Evolutionary conservation across 345 rosid species (phyloP), one percentile per base, ranked within the genome.

Genomic region (Euphorbia pulcherrima): DNA sequence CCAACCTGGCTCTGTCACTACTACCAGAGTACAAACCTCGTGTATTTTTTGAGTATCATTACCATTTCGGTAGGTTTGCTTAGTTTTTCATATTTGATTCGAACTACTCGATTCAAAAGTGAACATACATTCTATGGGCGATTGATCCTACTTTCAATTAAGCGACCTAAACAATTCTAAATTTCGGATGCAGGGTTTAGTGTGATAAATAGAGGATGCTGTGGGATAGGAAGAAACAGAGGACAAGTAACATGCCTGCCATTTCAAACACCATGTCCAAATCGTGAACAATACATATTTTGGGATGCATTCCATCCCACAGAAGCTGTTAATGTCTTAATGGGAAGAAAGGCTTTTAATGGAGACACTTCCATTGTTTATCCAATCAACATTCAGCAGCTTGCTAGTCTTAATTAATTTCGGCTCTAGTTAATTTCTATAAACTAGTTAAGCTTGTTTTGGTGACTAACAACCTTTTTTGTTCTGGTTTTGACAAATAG

Each of bases 241-340:
- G 97, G 99, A 13, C 93, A 91, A 9, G 90, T 94, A 33, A 91
- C 99, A 6, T 94, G 99, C 72, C 89, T 91, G 55, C 99, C 97
- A 1, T 84, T 91, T 68, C 92, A 91, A 70, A 89, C 95, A 4
- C 99, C 99, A 3, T 91, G 99, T 69, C 54, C 76, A 0, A 73
- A 94, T 41, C 70, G 99, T 64, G 84, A 87, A 10, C 79, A 83
- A 26, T 94, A 88, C 53, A 68, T 94, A 1, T 94, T 94, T 66
- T 94, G 99, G 99, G 99, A 94, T 54, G 99, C 99, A 9, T 94
- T 91, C 61, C 97, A 94, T 76, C 99, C 97, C 17, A 94, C 97
- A n/a, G 82, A 89, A 81, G 81, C 86, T n/a, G 97, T 94, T 44
- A 94, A 94, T 69, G 76, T 91, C 28, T 54, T 89, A 6, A 83